A percentile compares a stretch with the other conserved stretches of the same genome.
Evolutionary conservation across 2,329 filamentous ascomycete genomes (phyloP).

Genomic region (Xylariales sp.): DNA sequence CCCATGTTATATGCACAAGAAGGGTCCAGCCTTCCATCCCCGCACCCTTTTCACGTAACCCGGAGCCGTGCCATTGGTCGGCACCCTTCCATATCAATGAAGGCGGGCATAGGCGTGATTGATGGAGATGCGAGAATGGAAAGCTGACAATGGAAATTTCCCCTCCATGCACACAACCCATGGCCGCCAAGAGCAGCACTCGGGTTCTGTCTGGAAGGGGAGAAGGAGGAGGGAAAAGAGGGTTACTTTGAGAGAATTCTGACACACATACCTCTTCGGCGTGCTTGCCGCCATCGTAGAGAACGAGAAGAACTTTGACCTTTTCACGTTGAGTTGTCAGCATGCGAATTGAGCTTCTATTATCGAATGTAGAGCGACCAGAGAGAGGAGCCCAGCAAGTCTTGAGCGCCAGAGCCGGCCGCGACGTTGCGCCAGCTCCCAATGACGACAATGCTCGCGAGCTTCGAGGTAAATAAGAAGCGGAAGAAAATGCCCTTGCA

Average conservation of each 20-base stretch:
- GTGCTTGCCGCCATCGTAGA: slow-evolving; percentile 90
- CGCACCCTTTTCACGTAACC: background rate
- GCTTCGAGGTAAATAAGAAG: slow-evolving; percentile 20
- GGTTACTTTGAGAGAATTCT: background rate
- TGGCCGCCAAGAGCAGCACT: background rate
- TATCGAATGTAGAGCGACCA: slow-evolving; percentile 10
- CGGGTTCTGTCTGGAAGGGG: slow-evolving; percentile 4
- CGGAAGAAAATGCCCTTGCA: slow-evolving; percentile 19
- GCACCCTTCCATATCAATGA: background rate
- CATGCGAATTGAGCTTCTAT: slow-evolving; percentile 54
- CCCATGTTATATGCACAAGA: too few relatives aligned
- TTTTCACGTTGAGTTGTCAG: slow-evolving; percentile 51
- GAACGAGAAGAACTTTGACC: slow-evolving; percentile 92
- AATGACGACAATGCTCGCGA: slow-evolving; percentile 17
- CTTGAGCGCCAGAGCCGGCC: slow-evolving; percentile 15
- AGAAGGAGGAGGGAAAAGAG: slow-evolving; percentile 7
- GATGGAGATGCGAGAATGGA: background rate
- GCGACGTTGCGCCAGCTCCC: slow-evolving; percentile 19
- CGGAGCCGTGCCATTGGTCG: slow-evolving; percentile 3
- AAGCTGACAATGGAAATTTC: too few relatives aligned
- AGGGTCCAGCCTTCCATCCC: background rate
- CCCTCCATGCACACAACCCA: too few relatives aligned
- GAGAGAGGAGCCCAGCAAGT: slow-evolving; percentile 45
- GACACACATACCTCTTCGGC: slow-evolving; percentile 67
- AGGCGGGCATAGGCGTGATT: too few relatives aligned